Percentiles rank a stretch among this genome's conserved stretches.
These are phyloP conservation scores for Vickermania spadyakhi DNA, from an alignment of 208 protist genomes.

Conservation along the genomic window DNA sequence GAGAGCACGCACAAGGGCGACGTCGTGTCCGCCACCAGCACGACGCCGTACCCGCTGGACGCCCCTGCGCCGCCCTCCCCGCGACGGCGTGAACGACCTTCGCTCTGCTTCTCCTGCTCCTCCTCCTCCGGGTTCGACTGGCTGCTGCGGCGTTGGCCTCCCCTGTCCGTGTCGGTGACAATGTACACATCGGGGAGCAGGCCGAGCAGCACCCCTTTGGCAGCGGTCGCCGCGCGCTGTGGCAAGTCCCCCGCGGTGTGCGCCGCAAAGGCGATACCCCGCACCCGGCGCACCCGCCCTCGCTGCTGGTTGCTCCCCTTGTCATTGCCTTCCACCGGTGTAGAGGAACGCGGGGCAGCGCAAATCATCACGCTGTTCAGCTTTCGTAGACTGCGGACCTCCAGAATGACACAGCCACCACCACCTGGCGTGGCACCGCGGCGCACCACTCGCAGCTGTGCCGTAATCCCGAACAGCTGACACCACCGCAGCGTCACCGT, in stretches of 20 bases:
- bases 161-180: conserved; percentile 82
- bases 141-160: background rate
- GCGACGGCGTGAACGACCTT: too few relatives aligned
- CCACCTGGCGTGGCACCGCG: conserved; percentile 73
- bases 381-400: conserved; percentile 57
- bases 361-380: conserved; percentile 22
- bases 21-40: conserved; percentile 90
- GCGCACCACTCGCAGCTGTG: conserved; percentile 70
- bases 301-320: conserved; percentile 45
- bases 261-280: conserved; percentile 89
- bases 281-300: conserved; percentile 83
- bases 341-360: background rate
- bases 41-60: conserved; percentile 85
- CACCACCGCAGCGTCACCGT: conserved; percentile 86
- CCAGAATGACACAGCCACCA: conserved; percentile 82
- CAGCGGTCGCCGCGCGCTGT: conserved; percentile 76
- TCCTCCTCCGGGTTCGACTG: conserved; percentile 32
- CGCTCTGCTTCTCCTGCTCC: conserved; percentile 82
- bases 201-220: conserved; percentile 83
- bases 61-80: conserved; percentile 27
- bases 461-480: conserved; percentile 81
- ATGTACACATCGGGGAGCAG: conserved; percentile 91
- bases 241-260: conserved; percentile 77
- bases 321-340: background rate
- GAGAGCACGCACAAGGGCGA: conserved; percentile 74